A percentile compares a stretch with the other conserved stretches of the same genome.
Evolutionary conservation across 192 early-diverging fungal species (phyloP).

Genomic region (Phycomyces blakesleeanus): DNA sequence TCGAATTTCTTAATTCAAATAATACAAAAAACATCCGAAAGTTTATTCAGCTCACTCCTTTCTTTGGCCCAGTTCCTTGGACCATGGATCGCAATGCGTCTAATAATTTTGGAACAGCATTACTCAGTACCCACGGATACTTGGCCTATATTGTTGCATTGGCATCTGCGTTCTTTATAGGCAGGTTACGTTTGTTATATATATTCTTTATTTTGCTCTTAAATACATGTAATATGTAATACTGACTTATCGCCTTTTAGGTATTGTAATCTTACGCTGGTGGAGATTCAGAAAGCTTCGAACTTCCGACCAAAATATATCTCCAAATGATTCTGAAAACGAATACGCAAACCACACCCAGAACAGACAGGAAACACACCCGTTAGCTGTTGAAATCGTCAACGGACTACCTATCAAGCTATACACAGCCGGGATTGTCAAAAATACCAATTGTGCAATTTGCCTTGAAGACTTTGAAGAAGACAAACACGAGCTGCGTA

Average conservation of each 20-base stretch:
- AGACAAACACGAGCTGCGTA: slow-evolving; percentile 21
- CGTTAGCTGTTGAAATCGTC: slow-evolving; percentile 28
- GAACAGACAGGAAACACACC: background rate
- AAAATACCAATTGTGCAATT: slow-evolving; percentile 36
- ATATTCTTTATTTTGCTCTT: no score
- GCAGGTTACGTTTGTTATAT: slow-evolving; percentile 3
- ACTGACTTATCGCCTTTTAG: slow-evolving; percentile 1
- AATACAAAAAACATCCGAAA: background rate
- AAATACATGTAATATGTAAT: no score
- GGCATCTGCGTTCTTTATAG: slow-evolving; percentile 21
- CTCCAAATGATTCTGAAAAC: background rate
- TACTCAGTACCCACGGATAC: slow-evolving; percentile 10
- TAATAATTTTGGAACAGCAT: background rate
- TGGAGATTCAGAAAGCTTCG: slow-evolving; percentile 25
- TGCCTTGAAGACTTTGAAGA: slow-evolving; percentile 34
- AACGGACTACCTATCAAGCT: slow-evolving; percentile 20
- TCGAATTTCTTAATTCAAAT: background rate
- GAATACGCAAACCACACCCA: background rate
- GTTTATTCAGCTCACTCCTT: background rate
- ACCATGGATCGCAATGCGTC: background rate
- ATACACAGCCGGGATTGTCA: slow-evolving; percentile 20
- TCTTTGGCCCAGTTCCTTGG: background rate
- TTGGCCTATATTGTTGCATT: slow-evolving; percentile 28
- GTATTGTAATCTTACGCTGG: slow-evolving; percentile 27
- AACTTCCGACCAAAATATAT: background rate